These are phyloP conservation scores for Cryomyces antarcticus DNA, from an alignment of 495 filamentous ascomycete species.

Conservation along the genomic window DNA sequence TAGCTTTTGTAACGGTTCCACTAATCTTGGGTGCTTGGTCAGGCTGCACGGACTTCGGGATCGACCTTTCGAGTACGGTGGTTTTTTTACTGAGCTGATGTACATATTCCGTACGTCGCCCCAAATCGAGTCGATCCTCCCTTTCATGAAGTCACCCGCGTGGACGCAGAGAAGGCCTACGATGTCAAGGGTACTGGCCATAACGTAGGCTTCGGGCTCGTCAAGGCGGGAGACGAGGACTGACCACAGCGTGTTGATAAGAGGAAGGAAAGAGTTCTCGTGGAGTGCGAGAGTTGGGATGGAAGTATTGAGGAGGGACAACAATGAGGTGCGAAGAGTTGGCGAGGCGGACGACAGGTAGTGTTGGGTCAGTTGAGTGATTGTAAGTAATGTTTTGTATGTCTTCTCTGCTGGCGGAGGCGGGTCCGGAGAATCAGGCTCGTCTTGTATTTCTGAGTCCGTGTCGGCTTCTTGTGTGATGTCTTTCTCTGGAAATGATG, in stretches of 20 bases:
- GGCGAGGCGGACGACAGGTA: constrained; percentile 73
- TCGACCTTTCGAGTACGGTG: not conserved
- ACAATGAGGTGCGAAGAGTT: constrained; percentile 51
- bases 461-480: constrained; percentile 3
- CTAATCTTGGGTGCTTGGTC: not conserved
- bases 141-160: constrained; percentile 66
- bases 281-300: constrained; percentile 46
- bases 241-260: constrained; percentile 81
- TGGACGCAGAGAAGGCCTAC: constrained; percentile 37
- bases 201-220: constrained; percentile 58
- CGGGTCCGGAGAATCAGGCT: constrained; percentile 36
- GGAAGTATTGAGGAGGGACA: constrained; percentile 48
- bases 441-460: constrained; percentile 3
- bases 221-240: constrained; percentile 48
- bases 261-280: constrained; percentile 64
- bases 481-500: not conserved
- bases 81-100: constrained; percentile 13
- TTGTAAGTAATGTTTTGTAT: constrained; percentile 19
- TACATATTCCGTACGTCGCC: constrained; percentile 28
- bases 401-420: constrained; percentile 19
- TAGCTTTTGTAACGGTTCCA: not conserved
- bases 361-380: constrained; percentile 28
- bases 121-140: constrained; percentile 52
- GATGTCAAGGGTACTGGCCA: constrained; percentile 42
- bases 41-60: not conserved